A percentile compares a stretch with the other conserved stretches of the same genome.
These are phyloP conservation scores for Venturia aucupariae DNA, from an alignment of 2,329 filamentous ascomycete species.

Conservation along the genomic window DNA sequence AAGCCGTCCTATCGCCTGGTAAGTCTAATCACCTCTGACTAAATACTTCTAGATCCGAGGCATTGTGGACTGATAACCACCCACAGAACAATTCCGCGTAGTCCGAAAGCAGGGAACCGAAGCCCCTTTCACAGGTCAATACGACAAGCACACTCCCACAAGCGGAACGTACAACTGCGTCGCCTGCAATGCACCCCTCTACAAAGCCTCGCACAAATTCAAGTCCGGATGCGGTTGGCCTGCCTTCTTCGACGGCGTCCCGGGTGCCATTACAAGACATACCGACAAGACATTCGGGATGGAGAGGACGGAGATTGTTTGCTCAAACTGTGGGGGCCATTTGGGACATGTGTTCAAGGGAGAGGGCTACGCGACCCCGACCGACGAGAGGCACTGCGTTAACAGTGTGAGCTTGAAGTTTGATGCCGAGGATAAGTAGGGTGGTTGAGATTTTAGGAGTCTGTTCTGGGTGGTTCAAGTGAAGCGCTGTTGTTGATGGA, in stretches of 20 bases:
- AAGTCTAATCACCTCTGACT: no score
- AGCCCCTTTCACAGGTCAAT: constrained; percentile 66
- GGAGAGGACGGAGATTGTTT: constrained; percentile 85
- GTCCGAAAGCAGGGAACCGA: constrained; percentile 91
- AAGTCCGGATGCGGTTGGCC: constrained; percentile 96
- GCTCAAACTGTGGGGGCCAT: constrained; percentile 87
- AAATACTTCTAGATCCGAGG: no score
- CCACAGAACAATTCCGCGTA: constrained; percentile 45
- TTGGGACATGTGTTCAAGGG: constrained; percentile 88
- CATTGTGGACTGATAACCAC: no score
- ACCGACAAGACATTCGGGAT: constrained; percentile 72
- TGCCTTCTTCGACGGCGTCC: constrained; percentile 92
- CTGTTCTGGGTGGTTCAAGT: constrained; percentile 16
- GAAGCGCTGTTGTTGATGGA: neutral
- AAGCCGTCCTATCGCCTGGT: constrained; percentile 68
- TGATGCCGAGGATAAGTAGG: constrained; percentile 40
- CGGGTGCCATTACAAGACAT: constrained; percentile 77
- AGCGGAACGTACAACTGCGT: constrained; percentile 79
- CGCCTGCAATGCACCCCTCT: constrained; percentile 77
- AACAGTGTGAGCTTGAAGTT: constrained; percentile 91
- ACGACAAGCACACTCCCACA: constrained; percentile 73
- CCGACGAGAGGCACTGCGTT: constrained; percentile 93
- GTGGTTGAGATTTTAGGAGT: neutral
- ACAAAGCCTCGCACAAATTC: constrained; percentile 92
- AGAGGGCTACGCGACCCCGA: constrained; percentile 74